Percentiles rank a stretch among this genome's conserved stretches.
phyloP scores from a whole-genome alignment of 2,329 filamentous ascomycete species.

The Diaporthe citriasiana region DNA sequence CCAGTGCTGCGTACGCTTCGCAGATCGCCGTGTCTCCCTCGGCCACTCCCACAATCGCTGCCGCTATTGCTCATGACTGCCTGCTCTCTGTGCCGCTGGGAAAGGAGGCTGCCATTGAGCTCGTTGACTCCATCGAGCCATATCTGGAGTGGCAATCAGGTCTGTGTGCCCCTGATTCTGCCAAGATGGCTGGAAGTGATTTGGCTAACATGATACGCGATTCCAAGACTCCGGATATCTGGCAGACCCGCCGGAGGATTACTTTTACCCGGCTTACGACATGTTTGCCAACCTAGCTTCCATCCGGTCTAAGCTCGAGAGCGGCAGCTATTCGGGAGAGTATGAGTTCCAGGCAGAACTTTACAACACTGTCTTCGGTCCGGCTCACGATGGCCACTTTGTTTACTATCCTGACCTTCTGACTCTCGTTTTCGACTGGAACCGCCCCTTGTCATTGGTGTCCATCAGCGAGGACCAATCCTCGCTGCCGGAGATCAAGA shows the following conservation, averaged over 20 bases:
- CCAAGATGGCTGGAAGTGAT: constrained; percentile 44
- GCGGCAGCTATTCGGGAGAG: constrained; percentile 55
- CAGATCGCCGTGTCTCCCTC: constrained; percentile 37
- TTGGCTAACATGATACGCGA: constrained; percentile 49
- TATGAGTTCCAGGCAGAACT: constrained; percentile 58
- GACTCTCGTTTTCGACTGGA: constrained; percentile 55
- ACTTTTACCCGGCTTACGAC: constrained; percentile 56
- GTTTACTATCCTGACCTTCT: constrained; percentile 58
- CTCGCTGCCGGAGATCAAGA: constrained; percentile 60
- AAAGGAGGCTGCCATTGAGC: constrained; percentile 55
- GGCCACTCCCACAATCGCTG: constrained; percentile 53
- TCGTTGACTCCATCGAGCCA: constrained; percentile 56
- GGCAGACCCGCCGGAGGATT: constrained; percentile 55
- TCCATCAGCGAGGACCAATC: constrained; percentile 54
- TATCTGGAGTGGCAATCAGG: constrained; percentile 59
- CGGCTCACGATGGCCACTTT: constrained; percentile 59
- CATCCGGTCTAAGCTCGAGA: constrained; percentile 51
- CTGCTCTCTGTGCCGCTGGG: constrained; percentile 58
- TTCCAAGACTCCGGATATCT: constrained; percentile 56
- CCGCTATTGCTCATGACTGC: constrained; percentile 56
- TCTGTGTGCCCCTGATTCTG: constrained; percentile 41
- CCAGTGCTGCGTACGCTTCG: constrained; percentile 34
- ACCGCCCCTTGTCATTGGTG: constrained; percentile 56
- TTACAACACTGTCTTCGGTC: constrained; percentile 54
- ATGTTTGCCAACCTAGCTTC: constrained; percentile 53